Evolutionary conservation across 140 eudicot species (phyloP), one percentile per base, ranked within the genome.

Genomic region (Flaveria floridana): DNA sequence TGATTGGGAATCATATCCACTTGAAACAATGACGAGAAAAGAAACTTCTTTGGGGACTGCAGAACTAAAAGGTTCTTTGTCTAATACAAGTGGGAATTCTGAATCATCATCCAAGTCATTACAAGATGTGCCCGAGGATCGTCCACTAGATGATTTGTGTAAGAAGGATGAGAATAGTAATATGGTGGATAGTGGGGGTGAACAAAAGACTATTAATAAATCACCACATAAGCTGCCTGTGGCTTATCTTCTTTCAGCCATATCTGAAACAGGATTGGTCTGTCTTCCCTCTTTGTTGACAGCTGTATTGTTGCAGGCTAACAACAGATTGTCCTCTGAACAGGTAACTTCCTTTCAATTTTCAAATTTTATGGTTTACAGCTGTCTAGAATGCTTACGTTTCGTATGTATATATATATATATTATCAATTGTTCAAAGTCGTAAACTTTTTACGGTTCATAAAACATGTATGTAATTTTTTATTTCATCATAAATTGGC

Each of bases 281-380:
- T 87, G 97, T 82, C 86, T 93, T 73, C 98, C 96, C 41, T 93
- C 98, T 48, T 75, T 90, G 88, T 81, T 93, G 82, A 93, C 98
- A 42, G 98, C 98, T 55, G 98, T 90, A 62, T 83, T 93, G 58
- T 83, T 90, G 91, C 98, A 93, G 81, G 98, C 96, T 58, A 90
- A 90, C 81, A 90, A 83, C 79, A 87, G 96, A 82, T 74, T 86
- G 78, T 80, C 94, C 65, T 87, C 97, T 53, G 98, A 93, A 64
- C 98, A 88, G 93, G 98, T 92, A 74, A 67, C 11, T 13, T 71
- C 21, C 64, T 78, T 26, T 26, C 7, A 6, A 3, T n/a, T 14
- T 28, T 51, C n/a, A 14, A n/a, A n/a, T 52, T 28, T 71, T 16
- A 37, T 37, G 44, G 25, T n/a, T 68, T 25, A 18, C 39, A 57